phyloP scores from a whole-genome alignment of 257 asterid genomes.

The Craterostigma plantagineum region DNA sequence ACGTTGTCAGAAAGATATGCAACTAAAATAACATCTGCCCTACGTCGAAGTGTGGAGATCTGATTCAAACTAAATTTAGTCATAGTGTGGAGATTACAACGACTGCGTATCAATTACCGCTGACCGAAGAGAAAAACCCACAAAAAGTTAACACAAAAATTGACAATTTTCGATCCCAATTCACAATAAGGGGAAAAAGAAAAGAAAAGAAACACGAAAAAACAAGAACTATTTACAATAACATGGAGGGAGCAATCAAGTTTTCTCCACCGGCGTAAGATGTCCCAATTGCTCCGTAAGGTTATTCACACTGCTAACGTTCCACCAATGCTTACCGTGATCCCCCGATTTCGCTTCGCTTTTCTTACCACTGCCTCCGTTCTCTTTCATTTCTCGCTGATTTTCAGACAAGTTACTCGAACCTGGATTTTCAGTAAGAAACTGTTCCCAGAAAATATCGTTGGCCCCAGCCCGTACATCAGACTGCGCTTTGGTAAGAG shows the following conservation, averaged over 20 bases:
- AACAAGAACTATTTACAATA: no score
- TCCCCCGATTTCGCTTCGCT: constrained; percentile 29
- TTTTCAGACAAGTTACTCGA: constrained; percentile 32
- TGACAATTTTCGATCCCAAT: no score
- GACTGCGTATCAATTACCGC: no score
- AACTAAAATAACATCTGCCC: no score
- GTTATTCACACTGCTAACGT: constrained; percentile 40
- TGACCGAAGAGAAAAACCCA: no score
- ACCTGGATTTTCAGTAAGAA: constrained; percentile 85
- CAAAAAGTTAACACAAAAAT: no score
- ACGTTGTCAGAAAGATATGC: no score
- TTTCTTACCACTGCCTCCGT: constrained; percentile 19
- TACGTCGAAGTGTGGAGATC: no score
- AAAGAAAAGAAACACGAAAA: no score
- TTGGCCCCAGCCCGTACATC: constrained; percentile 45
- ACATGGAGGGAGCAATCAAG: constrained; percentile 24
- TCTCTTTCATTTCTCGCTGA: constrained; percentile 26
- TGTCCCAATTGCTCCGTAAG: constrained; percentile 62
- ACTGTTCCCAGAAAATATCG: constrained; percentile 92
- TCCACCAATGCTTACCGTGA: constrained; percentile 50
- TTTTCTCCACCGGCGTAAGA: constrained; percentile 70
- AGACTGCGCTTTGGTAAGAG: constrained; percentile 7
- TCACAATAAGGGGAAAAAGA: no score
- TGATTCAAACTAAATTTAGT: no score
- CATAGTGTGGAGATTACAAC: no score